Base-by-base conservation (phyloP, 345 rosid genomes). In the Euphorbia lathyris region DNA sequence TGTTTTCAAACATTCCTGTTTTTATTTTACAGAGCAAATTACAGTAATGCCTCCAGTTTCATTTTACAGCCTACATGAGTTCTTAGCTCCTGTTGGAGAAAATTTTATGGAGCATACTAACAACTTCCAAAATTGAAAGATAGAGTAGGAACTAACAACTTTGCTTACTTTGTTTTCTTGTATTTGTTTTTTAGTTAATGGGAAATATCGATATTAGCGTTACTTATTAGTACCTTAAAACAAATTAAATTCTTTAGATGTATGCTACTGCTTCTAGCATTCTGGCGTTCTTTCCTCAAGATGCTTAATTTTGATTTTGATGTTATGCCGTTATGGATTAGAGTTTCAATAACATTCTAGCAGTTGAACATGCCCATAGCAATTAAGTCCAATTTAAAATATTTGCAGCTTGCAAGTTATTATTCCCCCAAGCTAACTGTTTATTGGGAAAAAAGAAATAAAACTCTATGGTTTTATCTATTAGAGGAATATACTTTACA, bases 41-140 rank as follows among this genome's bases (percentile, higher is more conserved):
- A 45, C 19, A 14, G 16, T 1, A 30, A 9, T 5, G 48, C 0
- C 7, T 48, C 3, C 45, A 8, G 47, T 22, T 50, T 61, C 43
- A 22, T 59, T 36, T 29, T 26, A 20, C 19, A 25, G 60, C 53
- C 38, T n/a, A 38, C 26, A 53, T 25, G 68, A 62, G 65, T 11
- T 42, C 43, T 45, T 42, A 42, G 75, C 65, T 56, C 19, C 34
- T 23, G 7, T 13, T 30, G 45, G 19, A 53, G 23, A 63, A 63
- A 55, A n/a, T n/a, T 63, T 71, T 63, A 40, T 55, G 69, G 55
- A 38, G 68, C 3, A 14, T n/a, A 58, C 45, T 71, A 34, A 61
- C 25, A 50, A 40, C 40, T 26, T 26, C 57, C 9, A 42, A 43
- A 13, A 27, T 63, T 9, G 20, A 65, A 26, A 65, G 56, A 65